Percentiles rank a stretch among this genome's conserved stretches.
Conservation (phyloP, 306 rosid species). For the Castanea sativa region DNA sequence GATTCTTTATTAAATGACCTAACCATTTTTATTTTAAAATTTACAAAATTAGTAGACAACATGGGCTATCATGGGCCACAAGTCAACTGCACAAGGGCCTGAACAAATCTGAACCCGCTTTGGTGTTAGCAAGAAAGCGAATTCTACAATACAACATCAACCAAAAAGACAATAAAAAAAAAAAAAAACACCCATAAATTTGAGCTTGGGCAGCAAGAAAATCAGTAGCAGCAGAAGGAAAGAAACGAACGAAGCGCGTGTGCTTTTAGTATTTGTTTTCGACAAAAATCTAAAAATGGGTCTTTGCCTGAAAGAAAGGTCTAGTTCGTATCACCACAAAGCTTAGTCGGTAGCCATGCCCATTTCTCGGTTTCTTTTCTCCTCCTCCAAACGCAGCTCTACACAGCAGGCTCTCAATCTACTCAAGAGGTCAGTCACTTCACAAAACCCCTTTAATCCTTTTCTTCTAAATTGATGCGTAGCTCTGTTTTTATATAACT, state of each 20-base stretch:
- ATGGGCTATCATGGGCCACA: background rate
- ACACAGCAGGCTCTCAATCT: slow-evolving; percentile 35
- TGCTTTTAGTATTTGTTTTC: background rate
- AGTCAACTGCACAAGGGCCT: background rate
- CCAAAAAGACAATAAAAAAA: background rate
- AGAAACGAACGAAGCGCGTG: background rate
- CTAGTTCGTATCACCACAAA: background rate
- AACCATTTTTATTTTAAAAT: too few species aligned
- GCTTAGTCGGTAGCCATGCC: slow-evolving; percentile 41
- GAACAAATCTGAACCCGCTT: background rate
- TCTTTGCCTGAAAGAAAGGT: slow-evolving; percentile 1
- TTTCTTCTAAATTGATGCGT: background rate
- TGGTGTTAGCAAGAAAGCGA: too few species aligned
- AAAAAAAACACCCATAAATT: background rate
- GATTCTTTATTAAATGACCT: too few species aligned
- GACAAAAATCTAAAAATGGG: slow-evolving; percentile 8
- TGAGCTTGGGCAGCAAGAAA: slow-evolving; percentile 28
- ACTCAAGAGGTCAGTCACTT: slow-evolving; percentile 52
- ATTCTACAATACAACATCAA: background rate
- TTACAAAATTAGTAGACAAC: background rate
- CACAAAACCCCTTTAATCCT: slow-evolving; percentile 4
- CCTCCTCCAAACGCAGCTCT: slow-evolving; percentile 40
- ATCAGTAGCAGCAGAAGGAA: background rate
- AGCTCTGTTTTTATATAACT: background rate
- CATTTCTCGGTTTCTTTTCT: slow-evolving; percentile 45